A percentile compares a stretch with the other conserved stretches of the same genome.
Evolutionary conservation across 2,329 filamentous ascomycete genomes (phyloP).

Genomic region (Trichoderma sp.): DNA sequence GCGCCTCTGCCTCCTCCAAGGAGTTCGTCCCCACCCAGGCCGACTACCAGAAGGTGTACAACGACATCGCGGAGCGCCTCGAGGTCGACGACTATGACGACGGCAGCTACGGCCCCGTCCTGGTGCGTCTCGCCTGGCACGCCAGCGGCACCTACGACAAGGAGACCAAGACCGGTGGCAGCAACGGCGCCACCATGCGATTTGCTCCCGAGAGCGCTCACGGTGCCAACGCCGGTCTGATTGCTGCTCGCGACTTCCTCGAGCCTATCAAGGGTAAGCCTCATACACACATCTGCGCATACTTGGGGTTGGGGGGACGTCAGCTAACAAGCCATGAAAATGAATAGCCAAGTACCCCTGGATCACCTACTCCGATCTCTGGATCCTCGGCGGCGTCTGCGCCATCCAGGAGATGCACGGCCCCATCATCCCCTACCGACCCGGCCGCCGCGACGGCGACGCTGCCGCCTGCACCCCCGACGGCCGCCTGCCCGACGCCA

Average conservation of each 20-base stretch:
- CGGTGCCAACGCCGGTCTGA: conserved; percentile 90
- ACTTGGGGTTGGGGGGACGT: neutral
- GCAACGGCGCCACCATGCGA: conserved; percentile 96
- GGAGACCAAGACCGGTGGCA: conserved; percentile 84
- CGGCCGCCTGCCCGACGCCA: conserved; percentile 79
- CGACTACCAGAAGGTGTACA: conserved; percentile 95
- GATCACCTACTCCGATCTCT: conserved; percentile 96
- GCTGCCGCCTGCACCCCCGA: conserved; percentile 86
- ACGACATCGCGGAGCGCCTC: conserved; percentile 76
- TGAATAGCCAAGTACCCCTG: conserved; percentile 72
- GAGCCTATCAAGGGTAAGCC: conserved; percentile 80
- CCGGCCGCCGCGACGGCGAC: conserved; percentile 81
- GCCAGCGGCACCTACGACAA: conserved; percentile 89
- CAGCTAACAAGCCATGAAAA: neutral
- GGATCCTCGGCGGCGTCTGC: conserved; percentile 84
- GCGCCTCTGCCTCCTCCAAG: conserved; percentile 53
- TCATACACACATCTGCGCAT: neutral
- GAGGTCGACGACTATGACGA: conserved; percentile 91
- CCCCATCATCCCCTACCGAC: conserved; percentile 82
- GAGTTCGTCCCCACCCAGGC: conserved; percentile 74
- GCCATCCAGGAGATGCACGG: conserved; percentile 96
- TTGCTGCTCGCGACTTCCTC: conserved; percentile 85
- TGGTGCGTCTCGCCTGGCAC: conserved; percentile 92
- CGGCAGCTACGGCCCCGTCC: conserved; percentile 90
- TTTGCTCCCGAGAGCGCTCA: conserved; percentile 87